Evolutionary conservation across 345 rosid genomes (phyloP).

Genomic region (Zanthoxylum bungeanum): DNA sequence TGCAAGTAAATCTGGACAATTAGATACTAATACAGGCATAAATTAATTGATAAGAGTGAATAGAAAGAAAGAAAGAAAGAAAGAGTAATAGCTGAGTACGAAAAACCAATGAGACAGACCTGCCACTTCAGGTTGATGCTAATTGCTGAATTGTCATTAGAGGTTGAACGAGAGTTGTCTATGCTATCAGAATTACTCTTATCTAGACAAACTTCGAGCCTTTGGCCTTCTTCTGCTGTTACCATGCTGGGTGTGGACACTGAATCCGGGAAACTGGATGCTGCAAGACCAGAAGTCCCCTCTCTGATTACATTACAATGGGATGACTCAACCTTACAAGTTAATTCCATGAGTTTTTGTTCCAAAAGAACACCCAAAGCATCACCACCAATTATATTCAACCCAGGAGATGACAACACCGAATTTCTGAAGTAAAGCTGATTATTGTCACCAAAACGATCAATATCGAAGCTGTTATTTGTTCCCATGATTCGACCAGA

Average conservation of each 20-base stretch:
- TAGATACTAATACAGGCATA: neutral
- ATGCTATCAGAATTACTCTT: constrained; percentile 26
- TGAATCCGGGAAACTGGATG: constrained; percentile 35
- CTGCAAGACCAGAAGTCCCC: constrained; percentile 31
- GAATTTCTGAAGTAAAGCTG: constrained; percentile 24
- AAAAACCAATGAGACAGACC: constrained; percentile 40
- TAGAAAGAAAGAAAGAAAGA: neutral
- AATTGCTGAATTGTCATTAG: constrained; percentile 20
- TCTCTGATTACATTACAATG: constrained; percentile 42
- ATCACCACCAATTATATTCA: constrained; percentile 46
- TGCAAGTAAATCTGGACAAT: neutral
- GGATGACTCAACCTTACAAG: constrained; percentile 59
- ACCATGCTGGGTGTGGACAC: constrained; percentile 20
- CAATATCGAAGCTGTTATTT: constrained; percentile 16
- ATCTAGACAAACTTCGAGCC: constrained; percentile 32
- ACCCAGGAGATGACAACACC: constrained; percentile 33
- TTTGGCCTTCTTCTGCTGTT: constrained; percentile 27
- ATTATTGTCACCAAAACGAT: constrained; percentile 22
- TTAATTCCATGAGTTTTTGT: constrained; percentile 65
- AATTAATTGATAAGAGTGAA: neutral
- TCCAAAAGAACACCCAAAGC: constrained; percentile 67
- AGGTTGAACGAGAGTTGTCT: constrained; percentile 36
- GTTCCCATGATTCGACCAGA: constrained; percentile 28
- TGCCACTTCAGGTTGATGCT: constrained; percentile 40
- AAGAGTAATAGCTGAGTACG: neutral